These are phyloP conservation scores for Alternaria sp. DNA, from an alignment of 2,329 filamentous ascomycete genomes.

Conservation along the genomic window DNA sequence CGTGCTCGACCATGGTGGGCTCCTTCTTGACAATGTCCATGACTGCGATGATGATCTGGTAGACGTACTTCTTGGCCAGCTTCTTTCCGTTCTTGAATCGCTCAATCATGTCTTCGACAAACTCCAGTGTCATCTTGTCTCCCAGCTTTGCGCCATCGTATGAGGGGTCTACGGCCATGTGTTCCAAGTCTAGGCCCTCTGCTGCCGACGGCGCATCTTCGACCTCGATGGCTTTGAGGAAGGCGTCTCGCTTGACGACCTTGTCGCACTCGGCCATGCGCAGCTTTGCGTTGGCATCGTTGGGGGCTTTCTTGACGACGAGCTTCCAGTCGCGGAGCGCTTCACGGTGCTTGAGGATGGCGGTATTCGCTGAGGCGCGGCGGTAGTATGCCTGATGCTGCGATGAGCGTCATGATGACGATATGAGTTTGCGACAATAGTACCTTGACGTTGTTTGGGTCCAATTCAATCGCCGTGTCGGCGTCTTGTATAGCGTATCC, in stretches of 20 bases:
- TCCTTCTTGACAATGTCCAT: slow-evolving; percentile 91
- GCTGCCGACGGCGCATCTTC: slow-evolving; percentile 90
- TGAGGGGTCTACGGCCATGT: slow-evolving; percentile 78
- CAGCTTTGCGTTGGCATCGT: slow-evolving; percentile 87
- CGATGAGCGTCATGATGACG: slow-evolving; percentile 7
- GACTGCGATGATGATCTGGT: slow-evolving; percentile 90
- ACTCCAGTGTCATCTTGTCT: slow-evolving; percentile 90
- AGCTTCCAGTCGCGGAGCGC: slow-evolving; percentile 91
- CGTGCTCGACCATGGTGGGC: slow-evolving; percentile 94
- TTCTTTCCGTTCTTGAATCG: slow-evolving; percentile 90
- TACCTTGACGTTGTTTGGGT: slow-evolving; percentile 88
- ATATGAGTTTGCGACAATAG: neutral
- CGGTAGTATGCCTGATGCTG: slow-evolving; percentile 82
- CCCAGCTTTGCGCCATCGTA: slow-evolving; percentile 86
- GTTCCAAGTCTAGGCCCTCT: slow-evolving; percentile 85
- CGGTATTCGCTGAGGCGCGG: slow-evolving; percentile 87
- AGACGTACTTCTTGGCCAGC: slow-evolving; percentile 94
- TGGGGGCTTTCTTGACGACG: slow-evolving; percentile 84
- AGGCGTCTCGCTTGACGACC: slow-evolving; percentile 88
- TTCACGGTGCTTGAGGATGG: slow-evolving; percentile 86
- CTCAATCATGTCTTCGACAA: slow-evolving; percentile 96
- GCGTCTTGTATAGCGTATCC: slow-evolving; percentile 92
- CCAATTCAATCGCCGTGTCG: slow-evolving; percentile 87
- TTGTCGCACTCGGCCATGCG: slow-evolving; percentile 95
- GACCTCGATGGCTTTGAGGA: slow-evolving; percentile 93